Evolutionary conservation across 768 basidiomycete genomes (phyloP), one percentile per base, ranked within the genome.

Genomic region (Ramaria sp.): DNA sequence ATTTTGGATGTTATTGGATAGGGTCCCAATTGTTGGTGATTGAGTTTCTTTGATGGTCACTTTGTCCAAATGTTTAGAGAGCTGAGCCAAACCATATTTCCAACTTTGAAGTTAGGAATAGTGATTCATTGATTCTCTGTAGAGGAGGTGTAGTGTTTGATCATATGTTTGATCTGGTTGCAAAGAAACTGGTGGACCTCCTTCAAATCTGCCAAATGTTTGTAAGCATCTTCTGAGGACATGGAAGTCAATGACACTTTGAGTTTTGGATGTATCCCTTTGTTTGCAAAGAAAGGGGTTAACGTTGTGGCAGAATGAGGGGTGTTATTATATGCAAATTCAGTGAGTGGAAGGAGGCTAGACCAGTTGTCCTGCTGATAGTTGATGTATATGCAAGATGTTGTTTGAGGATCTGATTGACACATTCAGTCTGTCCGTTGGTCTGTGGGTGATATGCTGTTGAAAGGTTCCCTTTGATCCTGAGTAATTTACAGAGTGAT

Each of bases 331-430:
- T 73, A 69, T 0, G 62, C 51, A 37, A 71, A 72, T 43, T 68
- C 63, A 0, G 71, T 67, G 0, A 69, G 43, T 0, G 69, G 49
- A 0, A 74, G 59, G 55, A 67, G 66, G 0, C 64, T 57, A 0
- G 55, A 24, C 73, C 73, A 74, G 32, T 70, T 62, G 3, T 63
- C 53, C 32, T 73, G 68, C 5, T 64, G 58, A 47, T 67, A 61
- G 48, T 68, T 65, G 39, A 58, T 47, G 58, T 65, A 73, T 1
- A 66, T 47, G 0, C 69, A 76, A 66, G 56, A n/a, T 70, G 72
- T 10, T 66, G 64, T 55, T 76, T 70, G 0, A 75, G 25, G 5
- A 66, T 61, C 52, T 72, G 71, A 54, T 76, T 74, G 10, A 68
- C 57, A 1, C 64, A 55, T 52, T 77, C 72, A 0, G 70, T 72